Conservation (phyloP, 345 rosid genomes). For the Corchorus olitorius region DNA sequence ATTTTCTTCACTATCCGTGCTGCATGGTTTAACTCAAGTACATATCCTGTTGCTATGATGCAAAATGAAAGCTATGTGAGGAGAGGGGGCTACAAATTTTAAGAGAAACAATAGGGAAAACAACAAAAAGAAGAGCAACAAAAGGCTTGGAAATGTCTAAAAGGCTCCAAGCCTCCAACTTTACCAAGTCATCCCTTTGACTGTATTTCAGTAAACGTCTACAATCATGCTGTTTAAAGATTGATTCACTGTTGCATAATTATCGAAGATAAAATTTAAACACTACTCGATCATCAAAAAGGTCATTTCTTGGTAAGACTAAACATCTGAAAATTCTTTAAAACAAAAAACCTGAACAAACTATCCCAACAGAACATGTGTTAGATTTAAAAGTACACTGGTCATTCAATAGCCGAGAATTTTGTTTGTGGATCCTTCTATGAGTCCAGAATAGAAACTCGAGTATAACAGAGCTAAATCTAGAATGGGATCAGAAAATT, state of each 20-base stretch:
- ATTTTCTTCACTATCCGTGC: constrained; percentile 75
- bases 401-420: neutral
- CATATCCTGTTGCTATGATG: constrained; percentile 77
- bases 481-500: neutral
- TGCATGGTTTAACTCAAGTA: constrained; percentile 85
- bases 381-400: neutral
- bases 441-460: neutral
- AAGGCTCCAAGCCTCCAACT: neutral
- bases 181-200: neutral
- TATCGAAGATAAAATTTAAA: neutral
- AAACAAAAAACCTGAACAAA: no score
- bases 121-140: neutral
- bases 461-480: neutral
- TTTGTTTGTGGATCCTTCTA: neutral
- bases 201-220: neutral
- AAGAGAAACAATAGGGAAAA: neutral
- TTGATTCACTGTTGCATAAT: neutral
- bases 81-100: neutral
- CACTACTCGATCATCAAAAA: neutral
- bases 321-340: neutral
- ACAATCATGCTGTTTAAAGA: neutral
- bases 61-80: constrained; percentile 46
- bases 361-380: neutral
- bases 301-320: neutral
- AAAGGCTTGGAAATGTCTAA: neutral